A percentile compares a stretch with the other conserved stretches of the same genome.
Conservation (phyloP, 1,284 basidiomycete genomes). For the Calocybe gambosa region DNA sequence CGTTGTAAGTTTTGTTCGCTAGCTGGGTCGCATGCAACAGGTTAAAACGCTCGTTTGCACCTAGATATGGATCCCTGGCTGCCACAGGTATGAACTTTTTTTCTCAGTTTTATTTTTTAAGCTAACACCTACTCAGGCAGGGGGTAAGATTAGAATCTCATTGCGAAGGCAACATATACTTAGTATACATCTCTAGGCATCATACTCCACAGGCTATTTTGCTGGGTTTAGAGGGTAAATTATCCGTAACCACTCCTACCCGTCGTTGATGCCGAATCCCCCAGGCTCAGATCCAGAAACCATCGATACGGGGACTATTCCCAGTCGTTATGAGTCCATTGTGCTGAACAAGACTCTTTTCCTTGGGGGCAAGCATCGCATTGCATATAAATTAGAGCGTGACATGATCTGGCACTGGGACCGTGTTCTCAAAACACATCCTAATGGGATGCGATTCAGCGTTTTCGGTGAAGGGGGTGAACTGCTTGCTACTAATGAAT, state of each 20-base stretch:
- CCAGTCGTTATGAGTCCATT: conserved; percentile 69
- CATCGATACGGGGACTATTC: conserved; percentile 76
- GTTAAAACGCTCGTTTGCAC: background rate
- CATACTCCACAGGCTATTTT: conserved; percentile 93
- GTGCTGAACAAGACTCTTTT: conserved; percentile 58
- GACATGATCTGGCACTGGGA: conserved; percentile 94
- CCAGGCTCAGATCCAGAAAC: conserved; percentile 77
- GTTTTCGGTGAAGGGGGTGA: conserved; percentile 79
- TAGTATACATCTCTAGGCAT: conserved; percentile 47
- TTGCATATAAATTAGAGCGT: conserved; percentile 79
- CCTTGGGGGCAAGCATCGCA: conserved; percentile 68
- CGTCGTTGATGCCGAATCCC: background rate
- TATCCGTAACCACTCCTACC: background rate
- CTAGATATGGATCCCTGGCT: conserved; percentile 70
- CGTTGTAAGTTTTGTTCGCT: conserved; percentile 58
- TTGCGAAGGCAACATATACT: background rate
- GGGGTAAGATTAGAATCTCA: conserved; percentile 45
- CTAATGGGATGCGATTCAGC: conserved; percentile 91
- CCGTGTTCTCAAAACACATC: conserved; percentile 72
- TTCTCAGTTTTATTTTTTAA: background rate
- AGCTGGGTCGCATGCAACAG: background rate
- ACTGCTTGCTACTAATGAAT: conserved; percentile 91
- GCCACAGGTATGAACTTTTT: conserved; percentile 52
- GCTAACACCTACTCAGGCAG: conserved; percentile 50
- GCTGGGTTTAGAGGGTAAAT: conserved; percentile 77